A percentile compares a stretch with the other conserved stretches of the same genome.
Evolutionary conservation across 306 rosid genomes (phyloP).

Genomic region (Hylodesmum podocarpum): DNA sequence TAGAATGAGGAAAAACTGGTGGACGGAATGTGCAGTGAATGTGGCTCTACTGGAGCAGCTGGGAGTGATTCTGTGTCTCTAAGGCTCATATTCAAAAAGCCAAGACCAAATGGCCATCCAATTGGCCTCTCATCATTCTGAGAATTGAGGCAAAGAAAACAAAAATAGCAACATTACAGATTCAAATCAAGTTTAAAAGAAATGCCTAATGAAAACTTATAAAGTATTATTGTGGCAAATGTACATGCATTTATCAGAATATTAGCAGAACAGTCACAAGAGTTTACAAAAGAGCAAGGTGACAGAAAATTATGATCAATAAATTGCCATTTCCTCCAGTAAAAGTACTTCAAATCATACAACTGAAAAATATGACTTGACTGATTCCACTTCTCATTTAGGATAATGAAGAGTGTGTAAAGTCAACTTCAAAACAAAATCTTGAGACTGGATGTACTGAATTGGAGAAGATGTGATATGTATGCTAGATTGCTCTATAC

Average conservation of each 20-base stretch:
- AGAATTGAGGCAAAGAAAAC: neutral
- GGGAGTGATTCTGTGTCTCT: conserved; percentile 51
- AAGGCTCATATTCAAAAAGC: conserved; percentile 49
- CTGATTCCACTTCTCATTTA: too few relatives aligned
- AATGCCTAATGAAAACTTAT: neutral
- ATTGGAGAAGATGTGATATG: neutral
- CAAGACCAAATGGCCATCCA: conserved; percentile 95
- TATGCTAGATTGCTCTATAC: too few relatives aligned
- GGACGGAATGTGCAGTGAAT: conserved; percentile 47
- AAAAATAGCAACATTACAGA: neutral
- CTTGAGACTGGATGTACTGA: neutral
- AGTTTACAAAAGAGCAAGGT: neutral
- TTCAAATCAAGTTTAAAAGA: neutral
- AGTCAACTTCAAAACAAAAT: neutral
- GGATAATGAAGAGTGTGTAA: neutral
- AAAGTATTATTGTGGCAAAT: neutral
- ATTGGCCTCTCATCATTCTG: conserved; percentile 57
- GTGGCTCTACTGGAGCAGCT: conserved; percentile 30
- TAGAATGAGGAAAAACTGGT: conserved; percentile 75
- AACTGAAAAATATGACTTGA: too few relatives aligned
- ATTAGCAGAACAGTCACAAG: neutral
- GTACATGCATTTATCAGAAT: neutral
- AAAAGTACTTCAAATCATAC: neutral
- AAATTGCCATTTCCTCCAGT: neutral
- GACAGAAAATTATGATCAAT: neutral